These are phyloP conservation scores for Populus ilicifolia DNA, from an alignment of 345 rosid species.

Conservation along the genomic window DNA sequence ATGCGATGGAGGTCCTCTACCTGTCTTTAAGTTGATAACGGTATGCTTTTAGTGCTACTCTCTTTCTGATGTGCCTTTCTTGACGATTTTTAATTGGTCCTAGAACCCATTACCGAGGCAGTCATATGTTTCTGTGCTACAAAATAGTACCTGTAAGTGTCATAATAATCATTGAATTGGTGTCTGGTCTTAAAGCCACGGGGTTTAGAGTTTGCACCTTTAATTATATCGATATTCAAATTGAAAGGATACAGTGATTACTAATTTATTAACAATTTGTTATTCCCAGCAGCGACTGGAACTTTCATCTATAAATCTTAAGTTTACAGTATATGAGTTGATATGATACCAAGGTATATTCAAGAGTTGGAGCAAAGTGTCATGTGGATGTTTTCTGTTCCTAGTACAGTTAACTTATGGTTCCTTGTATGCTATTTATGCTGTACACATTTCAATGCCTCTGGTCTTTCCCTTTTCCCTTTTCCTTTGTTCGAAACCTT, in stretches of 20 bases:
- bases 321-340: background rate
- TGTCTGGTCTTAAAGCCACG: background rate
- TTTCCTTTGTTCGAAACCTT: background rate
- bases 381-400: background rate
- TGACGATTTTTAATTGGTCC: background rate
- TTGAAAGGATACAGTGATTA: background rate
- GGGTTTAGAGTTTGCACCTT: background rate
- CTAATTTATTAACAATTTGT: background rate
- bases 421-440: background rate
- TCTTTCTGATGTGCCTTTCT: background rate
- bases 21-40: constrained; percentile 6
- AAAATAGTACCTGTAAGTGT: background rate
- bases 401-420: too few species aligned
- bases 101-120: background rate
- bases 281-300: background rate
- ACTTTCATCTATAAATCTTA: background rate
- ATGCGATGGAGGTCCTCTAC: background rate
- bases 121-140: background rate
- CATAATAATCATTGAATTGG: background rate
- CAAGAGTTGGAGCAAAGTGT: background rate
- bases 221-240: background rate
- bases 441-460: background rate
- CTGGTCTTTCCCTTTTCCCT: background rate
- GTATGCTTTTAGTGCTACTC: constrained; percentile 8
- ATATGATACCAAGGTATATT: background rate